These are phyloP conservation scores for Pseudogymnoascus sp. DNA, from an alignment of 2,329 filamentous ascomycete genomes.

Conservation along the genomic window DNA sequence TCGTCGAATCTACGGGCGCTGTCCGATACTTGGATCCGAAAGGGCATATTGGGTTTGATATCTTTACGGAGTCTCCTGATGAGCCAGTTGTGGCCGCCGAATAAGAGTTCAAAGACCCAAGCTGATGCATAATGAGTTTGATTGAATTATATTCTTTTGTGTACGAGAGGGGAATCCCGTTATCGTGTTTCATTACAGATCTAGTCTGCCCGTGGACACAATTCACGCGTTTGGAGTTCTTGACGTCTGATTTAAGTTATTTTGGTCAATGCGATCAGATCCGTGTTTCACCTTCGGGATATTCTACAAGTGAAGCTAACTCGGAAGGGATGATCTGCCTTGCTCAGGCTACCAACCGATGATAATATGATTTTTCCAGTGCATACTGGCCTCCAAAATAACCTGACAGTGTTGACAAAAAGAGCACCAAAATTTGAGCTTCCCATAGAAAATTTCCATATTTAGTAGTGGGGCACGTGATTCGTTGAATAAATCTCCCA, in stretches of 20 bases:
- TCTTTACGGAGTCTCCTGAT: background rate
- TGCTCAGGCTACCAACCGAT: background rate
- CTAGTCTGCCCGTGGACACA: background rate
- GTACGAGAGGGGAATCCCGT: background rate
- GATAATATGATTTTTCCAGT: background rate
- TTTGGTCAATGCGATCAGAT: background rate
- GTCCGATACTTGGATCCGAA: background rate
- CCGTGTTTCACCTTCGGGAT: background rate
- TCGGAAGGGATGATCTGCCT: background rate
- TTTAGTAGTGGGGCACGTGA: background rate
- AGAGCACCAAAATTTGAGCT: background rate
- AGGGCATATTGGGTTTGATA: background rate
- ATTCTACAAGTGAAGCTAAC: background rate
- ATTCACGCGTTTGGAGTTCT: background rate
- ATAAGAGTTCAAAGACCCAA: background rate
- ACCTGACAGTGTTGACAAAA: background rate
- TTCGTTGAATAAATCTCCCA: background rate
- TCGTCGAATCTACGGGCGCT: background rate
- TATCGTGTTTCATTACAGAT: background rate
- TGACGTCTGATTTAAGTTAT: background rate
- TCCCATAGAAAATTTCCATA: background rate
- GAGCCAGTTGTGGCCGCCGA: background rate
- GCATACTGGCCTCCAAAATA: background rate
- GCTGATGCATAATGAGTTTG: background rate
- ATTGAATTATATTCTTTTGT: background rate